Base-by-base conservation (phyloP, 257 asterid genomes). In the Lavandula angustifolia region DNA sequence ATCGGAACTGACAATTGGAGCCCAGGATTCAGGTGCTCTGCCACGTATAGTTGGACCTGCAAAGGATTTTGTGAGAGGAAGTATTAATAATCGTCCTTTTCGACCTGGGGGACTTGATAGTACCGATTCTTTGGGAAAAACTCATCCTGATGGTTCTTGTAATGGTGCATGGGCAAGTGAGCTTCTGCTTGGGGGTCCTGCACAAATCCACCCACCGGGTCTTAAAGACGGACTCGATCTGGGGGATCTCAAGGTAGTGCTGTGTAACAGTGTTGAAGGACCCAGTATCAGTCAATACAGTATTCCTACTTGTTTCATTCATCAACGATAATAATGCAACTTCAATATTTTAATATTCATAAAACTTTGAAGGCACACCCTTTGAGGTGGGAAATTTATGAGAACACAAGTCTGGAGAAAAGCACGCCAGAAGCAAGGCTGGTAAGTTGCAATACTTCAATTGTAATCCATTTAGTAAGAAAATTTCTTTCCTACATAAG, bases 1-100 rank as follows among this genome's bases (percentile, higher is more conserved):
- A 59, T 82, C 94, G 54, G 94, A 89, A 73, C 64, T 89, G 76
- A 75, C 86, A 47, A 74, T 68, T 57, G 96, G 85, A 75, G 81
- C 92, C 37, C 84, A 79, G 79, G 86, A 82, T 61, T 79, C 88
- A 66, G 95, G 92, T 63, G 88, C 88, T 66, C 72, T 92, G 76
- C 99, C 99, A n/a, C 90, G 92, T 42, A 84, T 89, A 68, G 79
- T 75, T 76, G 97, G 95, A 59, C 95, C 92, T 65, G 87, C 92
- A 31, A 92, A 89, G 79, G 99, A 92, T 80, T 89, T 77, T 74
- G 89, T 92, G 9, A 87, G 88, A 75, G 99, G 99, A 80, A 89
- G 97, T 74, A 79, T 92, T 66, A 83, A 73, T 66, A 92, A 70
- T 52, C 95, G 95, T 64, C 99, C 99, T 73, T 92, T 92, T 69